Percentiles rank a stretch among this genome's conserved stretches.
These are phyloP conservation scores for Bipolaris bicolor DNA, from an alignment of 2,329 filamentous ascomycete species.

Conservation along the genomic window DNA sequence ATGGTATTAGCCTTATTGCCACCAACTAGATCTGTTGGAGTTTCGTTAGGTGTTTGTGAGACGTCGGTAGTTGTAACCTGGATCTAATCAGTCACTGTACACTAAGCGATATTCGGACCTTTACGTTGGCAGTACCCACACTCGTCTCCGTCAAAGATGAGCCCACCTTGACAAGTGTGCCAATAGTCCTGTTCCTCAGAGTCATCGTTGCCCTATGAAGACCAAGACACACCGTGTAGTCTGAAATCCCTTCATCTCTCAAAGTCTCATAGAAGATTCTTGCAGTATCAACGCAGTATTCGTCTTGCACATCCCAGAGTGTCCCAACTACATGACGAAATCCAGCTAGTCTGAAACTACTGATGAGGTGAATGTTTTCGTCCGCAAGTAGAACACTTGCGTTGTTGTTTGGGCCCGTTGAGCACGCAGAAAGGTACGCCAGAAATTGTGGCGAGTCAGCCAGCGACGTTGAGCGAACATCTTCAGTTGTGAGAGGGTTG, in stretches of 20 bases:
- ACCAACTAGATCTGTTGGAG: too few species aligned
- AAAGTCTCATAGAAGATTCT: constrained; percentile 1
- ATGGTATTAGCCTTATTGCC: too few species aligned
- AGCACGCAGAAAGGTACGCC: neutral
- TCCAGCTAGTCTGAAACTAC: constrained; percentile 43
- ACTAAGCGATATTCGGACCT: too few species aligned
- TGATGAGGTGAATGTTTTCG: constrained; percentile 50
- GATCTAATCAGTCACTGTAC: too few species aligned
- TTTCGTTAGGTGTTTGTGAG: too few species aligned
- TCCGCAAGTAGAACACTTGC: constrained; percentile 26
- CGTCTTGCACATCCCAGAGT: constrained; percentile 50
- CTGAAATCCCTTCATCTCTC: neutral
- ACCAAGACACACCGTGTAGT: neutral
- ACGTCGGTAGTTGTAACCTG: too few species aligned
- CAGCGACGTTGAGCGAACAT: neutral
- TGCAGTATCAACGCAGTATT: constrained; percentile 40
- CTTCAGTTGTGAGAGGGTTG: neutral
- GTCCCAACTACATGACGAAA: constrained; percentile 49
- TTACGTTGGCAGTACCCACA: too few species aligned
- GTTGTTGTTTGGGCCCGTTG: neutral
- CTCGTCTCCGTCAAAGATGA: too few species aligned
- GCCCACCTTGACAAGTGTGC: too few species aligned
- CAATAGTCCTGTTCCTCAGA: neutral
- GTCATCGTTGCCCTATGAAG: neutral
- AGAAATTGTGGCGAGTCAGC: neutral